Conservation (phyloP, 768 basidiomycete species). For the Leccinum arenicola region DNA sequence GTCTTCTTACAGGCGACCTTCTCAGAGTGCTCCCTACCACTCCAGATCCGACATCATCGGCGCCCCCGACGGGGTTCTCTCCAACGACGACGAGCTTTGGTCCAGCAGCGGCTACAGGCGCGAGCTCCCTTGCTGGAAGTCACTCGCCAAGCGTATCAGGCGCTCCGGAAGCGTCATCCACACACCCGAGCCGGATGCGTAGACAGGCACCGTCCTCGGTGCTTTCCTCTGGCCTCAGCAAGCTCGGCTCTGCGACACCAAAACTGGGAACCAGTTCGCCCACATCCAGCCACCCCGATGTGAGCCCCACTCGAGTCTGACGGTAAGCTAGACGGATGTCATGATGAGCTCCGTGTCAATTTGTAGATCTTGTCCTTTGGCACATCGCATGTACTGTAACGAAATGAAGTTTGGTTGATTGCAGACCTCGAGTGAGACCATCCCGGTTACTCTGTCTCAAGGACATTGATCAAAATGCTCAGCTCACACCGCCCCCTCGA, state of each 20-base stretch:
- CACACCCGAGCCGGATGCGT: conserved; percentile 1
- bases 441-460: not conserved
- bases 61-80: not conserved
- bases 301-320: not conserved
- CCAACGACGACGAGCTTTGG: conserved; percentile 1
- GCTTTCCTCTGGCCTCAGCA: not conserved
- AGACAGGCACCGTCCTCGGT: conserved; percentile 10
- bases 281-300: not conserved
- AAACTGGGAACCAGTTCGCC: not conserved
- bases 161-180: conserved; percentile 1
- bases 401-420: conserved; percentile 28
- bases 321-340: not conserved
- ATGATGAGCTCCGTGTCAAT: conserved; percentile 4
- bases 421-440: conserved; percentile 12
- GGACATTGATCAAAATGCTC: not conserved
- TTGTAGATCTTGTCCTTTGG: conserved; percentile 15
- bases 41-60: not conserved
- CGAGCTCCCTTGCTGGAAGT: not conserved
- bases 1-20: not conserved
- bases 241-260: not conserved
- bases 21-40: not conserved
- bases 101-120: not conserved
- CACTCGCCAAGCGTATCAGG: not conserved
- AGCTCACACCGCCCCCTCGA: conserved; percentile 25
- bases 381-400: conserved; percentile 13